Evolutionary conservation across 1,139 yeast species (phyloP), one percentile per base, ranked within the genome.

Genomic region (Saccharomyces hybrid): DNA sequence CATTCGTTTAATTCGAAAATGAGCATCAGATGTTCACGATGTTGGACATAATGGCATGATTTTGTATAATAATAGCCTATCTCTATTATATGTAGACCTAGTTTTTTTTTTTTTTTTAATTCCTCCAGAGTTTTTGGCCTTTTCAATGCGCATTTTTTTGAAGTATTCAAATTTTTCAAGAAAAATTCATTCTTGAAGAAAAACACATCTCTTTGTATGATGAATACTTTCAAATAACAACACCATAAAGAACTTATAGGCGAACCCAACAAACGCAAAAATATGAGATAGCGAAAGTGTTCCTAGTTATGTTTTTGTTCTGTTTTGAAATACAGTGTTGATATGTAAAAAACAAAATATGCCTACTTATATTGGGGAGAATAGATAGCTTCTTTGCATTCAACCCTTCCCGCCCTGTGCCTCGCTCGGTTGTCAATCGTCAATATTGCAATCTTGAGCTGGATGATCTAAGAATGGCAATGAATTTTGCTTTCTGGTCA

Each of bases 381-480:
- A 34, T 34, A 2, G 11, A 34, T 34, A 2, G 11, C 9, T 38
- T 12, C 16, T 8, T 11, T 16, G 4, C 24, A 16, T 11, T 12
- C 24, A 16, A 38, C 9, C 12, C 6, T 31, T 34, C 12, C 8
- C 50, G 69, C 75, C 74, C 68, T 62, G 64, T 71, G 69, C 75
- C 75, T 71, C 72, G 75, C 74, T 71, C 74, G 74, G 65, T 61
- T 60, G 57, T 34, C 32, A 51, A 57, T 52, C 49, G 53, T 49
- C 52, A 16, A 63, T 67, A 56, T 54, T 52, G 42, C 54, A 59
- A 60, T 71, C 75, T 71, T 71, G 75, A 71, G 80, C 79, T 76
- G 79, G 79, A 76, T 76, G 67, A 69, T 61, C 55, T 52, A 55
- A 29, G 34, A 47, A 27, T 27, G 16, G 4, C 34, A 28, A 34